These are phyloP conservation scores for Colletotrichum lentis DNA, from an alignment of 2,329 filamentous ascomycete species.

Conservation along the genomic window DNA sequence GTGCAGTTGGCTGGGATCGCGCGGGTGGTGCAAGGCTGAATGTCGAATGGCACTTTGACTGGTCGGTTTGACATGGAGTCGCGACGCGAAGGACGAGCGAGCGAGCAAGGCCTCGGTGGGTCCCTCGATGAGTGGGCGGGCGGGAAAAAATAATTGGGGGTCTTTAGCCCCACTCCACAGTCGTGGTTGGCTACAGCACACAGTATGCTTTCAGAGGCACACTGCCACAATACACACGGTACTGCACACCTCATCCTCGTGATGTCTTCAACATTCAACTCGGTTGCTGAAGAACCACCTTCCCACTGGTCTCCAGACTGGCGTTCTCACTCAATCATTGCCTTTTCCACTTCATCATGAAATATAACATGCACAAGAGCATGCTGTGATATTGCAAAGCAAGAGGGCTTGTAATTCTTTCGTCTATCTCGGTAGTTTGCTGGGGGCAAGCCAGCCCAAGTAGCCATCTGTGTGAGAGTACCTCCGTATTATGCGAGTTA, in stretches of 20 bases:
- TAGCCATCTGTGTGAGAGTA: slow-evolving; percentile 9
- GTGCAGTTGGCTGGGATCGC: background rate
- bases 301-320: no score
- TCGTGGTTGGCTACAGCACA: background rate
- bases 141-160: slow-evolving; percentile 31
- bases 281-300: background rate
- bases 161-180: no score
- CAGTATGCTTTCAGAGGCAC: fast-evolving
- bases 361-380: no score
- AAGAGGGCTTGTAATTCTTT: background rate
- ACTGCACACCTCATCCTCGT: background rate
- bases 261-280: background rate
- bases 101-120: slow-evolving; percentile 20
- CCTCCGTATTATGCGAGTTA: slow-evolving; percentile 9
- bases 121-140: background rate
- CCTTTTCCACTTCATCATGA: no score
- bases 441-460: background rate
- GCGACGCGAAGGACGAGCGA: slow-evolving; percentile 35
- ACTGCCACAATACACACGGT: background rate
- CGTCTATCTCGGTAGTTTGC: background rate
- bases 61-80: slow-evolving; percentile 30
- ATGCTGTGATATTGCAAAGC: background rate
- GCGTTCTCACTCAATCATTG: no score
- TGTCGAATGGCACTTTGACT: slow-evolving; percentile 14
- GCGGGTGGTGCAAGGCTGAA: slow-evolving; percentile 27